phyloP scores from a whole-genome alignment of 345 rosid species.

The Rhodamnia argentea region DNA sequence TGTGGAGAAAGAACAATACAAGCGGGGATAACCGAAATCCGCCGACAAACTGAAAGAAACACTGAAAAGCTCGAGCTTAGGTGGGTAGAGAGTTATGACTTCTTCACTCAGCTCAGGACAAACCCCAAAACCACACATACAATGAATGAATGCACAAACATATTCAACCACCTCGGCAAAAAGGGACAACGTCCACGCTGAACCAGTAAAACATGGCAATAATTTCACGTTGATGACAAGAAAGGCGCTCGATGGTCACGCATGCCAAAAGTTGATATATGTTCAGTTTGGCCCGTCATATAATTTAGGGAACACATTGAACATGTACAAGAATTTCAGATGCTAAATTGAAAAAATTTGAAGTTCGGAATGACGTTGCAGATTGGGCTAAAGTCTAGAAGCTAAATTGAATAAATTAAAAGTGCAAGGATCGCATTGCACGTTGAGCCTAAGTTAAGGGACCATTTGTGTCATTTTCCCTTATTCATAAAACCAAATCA shows the following conservation, averaged over 20 bases:
- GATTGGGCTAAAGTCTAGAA: too few species aligned
- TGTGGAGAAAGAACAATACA: conserved; percentile 12
- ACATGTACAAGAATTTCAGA: too few species aligned
- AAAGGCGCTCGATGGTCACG: background rate
- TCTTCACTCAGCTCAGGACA: background rate
- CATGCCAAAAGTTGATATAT: background rate
- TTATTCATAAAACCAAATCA: background rate
- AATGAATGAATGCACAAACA: background rate
- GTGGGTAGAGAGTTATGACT: background rate
- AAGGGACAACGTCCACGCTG: background rate
- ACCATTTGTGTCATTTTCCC: too few species aligned
- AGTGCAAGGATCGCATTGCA: too few species aligned
- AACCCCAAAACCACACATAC: background rate
- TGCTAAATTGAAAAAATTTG: too few species aligned
- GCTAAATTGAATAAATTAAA: too few species aligned
- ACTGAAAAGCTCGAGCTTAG: background rate
- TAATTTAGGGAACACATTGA: too few species aligned
- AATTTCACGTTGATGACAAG: background rate
- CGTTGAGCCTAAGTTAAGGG: too few species aligned
- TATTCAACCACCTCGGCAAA: background rate
- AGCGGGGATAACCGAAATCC: background rate
- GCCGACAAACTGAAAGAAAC: background rate
- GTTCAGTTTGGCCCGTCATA: too few species aligned
- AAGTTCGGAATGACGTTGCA: too few species aligned
- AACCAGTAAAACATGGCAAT: background rate